phyloP scores from a whole-genome alignment of 768 basidiomycete species.

The Psilocybe azurescens region DNA sequence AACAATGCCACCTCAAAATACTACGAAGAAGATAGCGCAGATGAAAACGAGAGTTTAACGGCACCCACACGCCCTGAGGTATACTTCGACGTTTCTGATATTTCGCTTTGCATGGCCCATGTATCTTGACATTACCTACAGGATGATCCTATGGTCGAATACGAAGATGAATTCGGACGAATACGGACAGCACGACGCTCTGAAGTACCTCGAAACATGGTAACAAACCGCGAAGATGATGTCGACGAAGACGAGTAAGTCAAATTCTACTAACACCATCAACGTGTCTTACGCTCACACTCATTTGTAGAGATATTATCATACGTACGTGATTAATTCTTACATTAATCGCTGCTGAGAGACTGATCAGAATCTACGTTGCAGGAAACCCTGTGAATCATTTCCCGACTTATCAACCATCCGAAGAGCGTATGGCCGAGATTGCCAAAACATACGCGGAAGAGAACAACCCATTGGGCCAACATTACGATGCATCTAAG shows the following conservation, averaged over 20 bases:
- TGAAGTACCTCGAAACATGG: constrained; percentile 75
- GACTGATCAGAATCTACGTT: constrained; percentile 4
- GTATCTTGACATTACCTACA: constrained; percentile 25
- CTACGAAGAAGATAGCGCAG: constrained; percentile 75
- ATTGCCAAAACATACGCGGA: constrained; percentile 76
- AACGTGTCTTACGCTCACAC: background rate
- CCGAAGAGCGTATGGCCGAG: constrained; percentile 77
- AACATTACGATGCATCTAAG: constrained; percentile 81
- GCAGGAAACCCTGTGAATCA: constrained; percentile 82
- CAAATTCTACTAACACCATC: background rate
- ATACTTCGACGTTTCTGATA: constrained; percentile 35
- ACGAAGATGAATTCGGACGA: constrained; percentile 89
- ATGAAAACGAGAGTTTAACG: constrained; percentile 77
- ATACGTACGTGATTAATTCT: constrained; percentile 48
- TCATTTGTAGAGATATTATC: constrained; percentile 53
- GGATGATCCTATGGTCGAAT: constrained; percentile 84
- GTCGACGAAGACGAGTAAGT: constrained; percentile 66
- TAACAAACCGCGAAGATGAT: constrained; percentile 49
- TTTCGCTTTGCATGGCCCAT: constrained; percentile 1
- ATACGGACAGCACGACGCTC: constrained; percentile 69
- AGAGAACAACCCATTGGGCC: constrained; percentile 68
- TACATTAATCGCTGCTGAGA: background rate
- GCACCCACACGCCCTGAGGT: constrained; percentile 51
- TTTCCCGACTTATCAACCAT: constrained; percentile 89
- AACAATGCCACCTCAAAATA: constrained; percentile 36